Base-by-base conservation (phyloP, 2,329 filamentous ascomycete species). In the Basipetospora sp. region DNA sequence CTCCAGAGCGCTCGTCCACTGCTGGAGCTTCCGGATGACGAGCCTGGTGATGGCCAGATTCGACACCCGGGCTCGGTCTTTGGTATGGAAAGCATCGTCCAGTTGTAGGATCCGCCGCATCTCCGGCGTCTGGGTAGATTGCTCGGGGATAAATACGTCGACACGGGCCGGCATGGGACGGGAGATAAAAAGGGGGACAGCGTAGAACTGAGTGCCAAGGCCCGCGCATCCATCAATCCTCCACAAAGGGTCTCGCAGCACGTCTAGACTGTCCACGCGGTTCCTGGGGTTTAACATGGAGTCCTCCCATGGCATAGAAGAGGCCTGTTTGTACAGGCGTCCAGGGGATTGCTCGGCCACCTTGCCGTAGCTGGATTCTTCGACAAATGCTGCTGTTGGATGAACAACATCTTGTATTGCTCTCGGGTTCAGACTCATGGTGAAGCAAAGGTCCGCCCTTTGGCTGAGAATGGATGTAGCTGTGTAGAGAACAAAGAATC, bases 241-340 rank as follows among this genome's bases (percentile, higher is more conserved):
- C 71, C 72, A 77, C 6, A 69, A 51, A 2, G 69, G 62, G 1
- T 53, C 45, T 11, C 46, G 35, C 2, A 62, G 60, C 6, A 57
- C 51, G 3, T 59, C 61, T 13, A 77, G 62, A 43, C 68, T 72
- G 48, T 75, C 63, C 48, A 76, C 67, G 41, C 71, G 63, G 47
- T 74, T 76, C 50, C 71, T 73, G 6, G 71, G 72, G 43, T 77
- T 77, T 30, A 75, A 56, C 29, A 58, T 52, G 4, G 71, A 75
- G 3, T 50, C 42, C 10, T 53, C 49, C 71, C 71, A 76, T 11
- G 22, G 22, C 22, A 11, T 25, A 25, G 6, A 11, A 25, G 6
- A 11, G 22, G 22, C 6, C 11, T 25, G 22, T 25, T 11, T 6
- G 22, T 25, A 11, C 11, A 25, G 11, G 22, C 11, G 46, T 25